phyloP scores from a whole-genome alignment of 2,329 filamentous ascomycete genomes.

The Sphaerulina vaccinii region DNA sequence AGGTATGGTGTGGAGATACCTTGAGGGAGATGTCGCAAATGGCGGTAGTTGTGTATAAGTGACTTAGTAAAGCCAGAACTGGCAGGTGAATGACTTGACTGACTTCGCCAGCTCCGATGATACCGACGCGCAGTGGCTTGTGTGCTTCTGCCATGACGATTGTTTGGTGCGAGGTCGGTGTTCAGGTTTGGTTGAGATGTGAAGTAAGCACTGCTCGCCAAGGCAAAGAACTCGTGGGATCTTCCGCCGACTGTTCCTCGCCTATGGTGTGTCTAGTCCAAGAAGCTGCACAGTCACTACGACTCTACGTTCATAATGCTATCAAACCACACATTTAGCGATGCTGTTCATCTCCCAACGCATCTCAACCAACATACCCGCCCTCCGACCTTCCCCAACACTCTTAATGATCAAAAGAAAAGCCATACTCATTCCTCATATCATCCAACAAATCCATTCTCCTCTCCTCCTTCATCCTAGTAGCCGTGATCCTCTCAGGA shows the following conservation, averaged over 20 bases:
- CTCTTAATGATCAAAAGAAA: background rate
- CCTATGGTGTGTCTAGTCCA: too few species aligned
- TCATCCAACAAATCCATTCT: conserved; percentile 14
- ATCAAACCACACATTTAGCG: too few species aligned
- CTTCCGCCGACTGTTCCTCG: too few species aligned
- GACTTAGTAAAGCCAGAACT: conserved; percentile 45
- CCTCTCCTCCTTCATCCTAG: conserved; percentile 8
- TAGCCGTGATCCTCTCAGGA: conserved; percentile 6
- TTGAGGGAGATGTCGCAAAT: conserved; percentile 55
- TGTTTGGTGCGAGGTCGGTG: background rate
- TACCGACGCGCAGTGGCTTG: conserved; percentile 37
- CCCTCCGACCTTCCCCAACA: too few species aligned
- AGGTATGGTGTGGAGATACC: conserved; percentile 22
- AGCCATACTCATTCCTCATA: conserved; percentile 5
- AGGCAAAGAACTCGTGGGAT: too few species aligned
- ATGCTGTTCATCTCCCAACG: too few species aligned
- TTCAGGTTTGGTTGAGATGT: too few species aligned
- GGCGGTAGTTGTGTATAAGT: conserved; percentile 48
- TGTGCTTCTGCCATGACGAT: background rate
- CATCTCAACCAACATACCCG: too few species aligned
- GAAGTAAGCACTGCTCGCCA: too few species aligned
- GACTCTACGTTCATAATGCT: too few species aligned
- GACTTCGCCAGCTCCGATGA: conserved; percentile 51
- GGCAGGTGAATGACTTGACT: conserved; percentile 53
- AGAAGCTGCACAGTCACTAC: too few species aligned